Percentiles rank a stretch among this genome's conserved stretches.
phyloP scores from a whole-genome alignment of 2,329 filamentous ascomycete species.

The Talaromyces sp. region DNA sequence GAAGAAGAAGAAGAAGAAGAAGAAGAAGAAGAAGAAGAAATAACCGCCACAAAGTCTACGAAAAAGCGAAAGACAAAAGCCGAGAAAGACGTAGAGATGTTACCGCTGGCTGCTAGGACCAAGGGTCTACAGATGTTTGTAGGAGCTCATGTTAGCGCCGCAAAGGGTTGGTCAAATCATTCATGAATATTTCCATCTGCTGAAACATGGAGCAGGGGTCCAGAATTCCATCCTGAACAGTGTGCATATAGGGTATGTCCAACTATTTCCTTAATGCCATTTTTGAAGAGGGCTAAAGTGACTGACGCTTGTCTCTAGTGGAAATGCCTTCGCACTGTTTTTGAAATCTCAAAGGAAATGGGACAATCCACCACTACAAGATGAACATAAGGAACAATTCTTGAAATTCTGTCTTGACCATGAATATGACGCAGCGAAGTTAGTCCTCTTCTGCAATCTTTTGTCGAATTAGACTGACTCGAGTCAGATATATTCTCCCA shows the following conservation, averaged over 20 bases:
- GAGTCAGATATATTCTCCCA: conserved; percentile 64
- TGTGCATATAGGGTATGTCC: conserved; percentile 61
- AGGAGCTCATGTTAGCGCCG: conserved; percentile 85
- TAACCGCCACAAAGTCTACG: conserved; percentile 18
- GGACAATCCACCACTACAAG: conserved; percentile 71
- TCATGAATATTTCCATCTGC: neutral
- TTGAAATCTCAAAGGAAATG: conserved; percentile 96
- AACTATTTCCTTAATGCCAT: neutral
- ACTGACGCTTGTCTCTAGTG: conserved; percentile 44
- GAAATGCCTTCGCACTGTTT: conserved; percentile 91
- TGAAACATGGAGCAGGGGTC: conserved; percentile 55
- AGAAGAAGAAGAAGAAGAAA: conserved; percentile 15
- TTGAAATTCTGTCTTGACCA: conserved; percentile 62
- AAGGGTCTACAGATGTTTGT: conserved; percentile 72
- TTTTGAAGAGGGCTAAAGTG: neutral
- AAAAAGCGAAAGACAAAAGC: conserved; percentile 51
- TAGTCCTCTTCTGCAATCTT: conserved; percentile 10
- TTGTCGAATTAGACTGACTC: neutral
- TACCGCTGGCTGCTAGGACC: conserved; percentile 66
- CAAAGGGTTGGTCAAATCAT: conserved; percentile 60
- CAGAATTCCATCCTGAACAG: conserved; percentile 81
- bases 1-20: neutral
- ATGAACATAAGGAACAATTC: conserved; percentile 65
- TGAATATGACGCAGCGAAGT: conserved; percentile 62
- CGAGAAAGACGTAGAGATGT: conserved; percentile 51